Conservation (phyloP, 495 filamentous ascomycete genomes). For the Thermochaetoides thermophila region DNA sequence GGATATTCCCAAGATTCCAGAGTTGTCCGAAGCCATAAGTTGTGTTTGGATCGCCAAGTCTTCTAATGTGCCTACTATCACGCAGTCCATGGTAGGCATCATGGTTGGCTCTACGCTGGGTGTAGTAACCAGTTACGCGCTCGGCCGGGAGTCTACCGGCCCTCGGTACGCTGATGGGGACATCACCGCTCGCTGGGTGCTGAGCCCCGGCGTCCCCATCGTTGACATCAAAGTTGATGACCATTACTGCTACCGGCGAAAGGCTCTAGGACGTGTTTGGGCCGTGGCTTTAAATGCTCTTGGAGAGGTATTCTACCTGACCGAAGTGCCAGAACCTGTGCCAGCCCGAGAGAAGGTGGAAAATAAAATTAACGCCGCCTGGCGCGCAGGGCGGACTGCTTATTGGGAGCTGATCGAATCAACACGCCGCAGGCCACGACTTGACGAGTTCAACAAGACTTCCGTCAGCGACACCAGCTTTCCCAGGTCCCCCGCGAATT, state of each 20-base stretch:
- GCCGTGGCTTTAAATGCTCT: slow-evolving; percentile 79
- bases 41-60: slow-evolving; percentile 90
- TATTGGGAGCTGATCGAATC: slow-evolving; percentile 69
- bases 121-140: slow-evolving; percentile 67
- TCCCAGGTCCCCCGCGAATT: slow-evolving; percentile 31
- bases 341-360: slow-evolving; percentile 28
- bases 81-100: slow-evolving; percentile 67
- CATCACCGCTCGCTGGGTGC: slow-evolving; percentile 69
- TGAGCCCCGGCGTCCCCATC: slow-evolving; percentile 88
- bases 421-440: slow-evolving; percentile 50
- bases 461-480: slow-evolving; percentile 32
- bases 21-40: slow-evolving; percentile 46
- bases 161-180: slow-evolving; percentile 57
- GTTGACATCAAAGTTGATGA: slow-evolving; percentile 77
- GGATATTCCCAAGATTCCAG: slow-evolving; percentile 62
- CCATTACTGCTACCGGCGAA: slow-evolving; percentile 51
- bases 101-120: slow-evolving; percentile 74
- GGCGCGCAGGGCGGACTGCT: slow-evolving; percentile 62
- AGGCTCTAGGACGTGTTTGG: slow-evolving; percentile 60
- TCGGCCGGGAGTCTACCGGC: slow-evolving; percentile 54
- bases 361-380: slow-evolving; percentile 47
- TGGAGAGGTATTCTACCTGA: slow-evolving; percentile 79
- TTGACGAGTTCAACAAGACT: slow-evolving; percentile 49
- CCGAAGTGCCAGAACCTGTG: slow-evolving; percentile 41
- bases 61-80: slow-evolving; percentile 48